Percentiles rank a stretch among this genome's conserved stretches.
Evolutionary conservation across 176 grass and related monocot genomes (phyloP).

Genomic region (Pharus latifolius): DNA sequence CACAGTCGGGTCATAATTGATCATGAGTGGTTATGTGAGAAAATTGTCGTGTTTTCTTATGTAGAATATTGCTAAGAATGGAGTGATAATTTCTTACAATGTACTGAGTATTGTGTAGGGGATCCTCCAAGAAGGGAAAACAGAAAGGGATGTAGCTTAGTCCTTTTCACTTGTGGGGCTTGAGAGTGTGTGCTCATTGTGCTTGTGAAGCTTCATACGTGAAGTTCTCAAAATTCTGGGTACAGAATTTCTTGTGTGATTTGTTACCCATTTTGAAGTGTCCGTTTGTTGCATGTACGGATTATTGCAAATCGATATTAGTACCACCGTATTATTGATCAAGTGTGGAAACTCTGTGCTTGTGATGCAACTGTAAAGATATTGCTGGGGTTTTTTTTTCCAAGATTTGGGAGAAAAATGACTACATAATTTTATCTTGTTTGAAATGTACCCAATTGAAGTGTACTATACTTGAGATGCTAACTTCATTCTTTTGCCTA

Average conservation of each 20-base stretch:
- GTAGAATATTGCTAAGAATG: not conserved
- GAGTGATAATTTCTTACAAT: constrained; percentile 11
- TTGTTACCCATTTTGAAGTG: not conserved
- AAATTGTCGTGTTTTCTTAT: not conserved
- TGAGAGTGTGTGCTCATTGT: constrained; percentile 19
- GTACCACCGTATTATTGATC: not conserved
- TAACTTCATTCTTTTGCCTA: not conserved
- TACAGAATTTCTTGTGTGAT: constrained; percentile 9
- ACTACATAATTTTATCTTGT: not conserved
- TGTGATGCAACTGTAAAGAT: constrained; percentile 12
- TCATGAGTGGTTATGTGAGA: not conserved
- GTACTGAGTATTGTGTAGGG: not conserved
- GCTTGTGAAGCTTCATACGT: constrained; percentile 22
- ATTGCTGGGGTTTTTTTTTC: not conserved
- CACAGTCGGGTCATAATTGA: constrained; percentile 4
- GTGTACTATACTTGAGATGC: not conserved
- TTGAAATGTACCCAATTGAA: not conserved
- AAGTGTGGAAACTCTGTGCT: not conserved
- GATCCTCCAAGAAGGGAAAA: not conserved
- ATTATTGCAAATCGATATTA: not conserved
- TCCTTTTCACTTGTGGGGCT: constrained; percentile 3
- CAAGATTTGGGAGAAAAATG: not conserved
- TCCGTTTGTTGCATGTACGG: not conserved
- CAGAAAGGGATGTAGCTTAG: constrained; percentile 11
- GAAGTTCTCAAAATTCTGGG: constrained; percentile 12